Conservation (phyloP, 2,329 filamentous ascomycete genomes). For the Erysiphe neolycopersici region DNA sequence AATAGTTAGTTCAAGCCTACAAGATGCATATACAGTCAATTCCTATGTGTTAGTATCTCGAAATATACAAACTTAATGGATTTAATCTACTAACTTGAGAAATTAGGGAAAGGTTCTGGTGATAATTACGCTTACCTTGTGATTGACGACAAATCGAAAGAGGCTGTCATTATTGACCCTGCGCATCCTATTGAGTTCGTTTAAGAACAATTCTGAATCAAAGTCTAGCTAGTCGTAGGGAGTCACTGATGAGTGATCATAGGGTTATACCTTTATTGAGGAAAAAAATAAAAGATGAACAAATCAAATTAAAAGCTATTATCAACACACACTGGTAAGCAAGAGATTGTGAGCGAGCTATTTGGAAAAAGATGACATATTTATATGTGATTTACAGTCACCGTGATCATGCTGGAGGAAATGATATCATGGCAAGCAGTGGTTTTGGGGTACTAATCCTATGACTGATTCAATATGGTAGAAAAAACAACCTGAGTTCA, state of each 20-base stretch:
- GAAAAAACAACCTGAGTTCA: constrained; percentile 8
- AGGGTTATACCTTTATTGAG: constrained; percentile 41
- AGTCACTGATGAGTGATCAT: constrained; percentile 1
- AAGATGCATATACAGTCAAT: constrained; percentile 71
- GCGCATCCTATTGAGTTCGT: constrained; percentile 51
- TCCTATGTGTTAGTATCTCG: constrained; percentile 48
- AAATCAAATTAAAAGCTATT: constrained; percentile 65
- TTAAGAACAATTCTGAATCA: background rate
- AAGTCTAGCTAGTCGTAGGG: background rate
- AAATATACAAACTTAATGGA: background rate
- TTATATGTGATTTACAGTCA: constrained; percentile 29
- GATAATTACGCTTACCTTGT: constrained; percentile 76
- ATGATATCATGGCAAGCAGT: constrained; percentile 42
- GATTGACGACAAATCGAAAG: constrained; percentile 50
- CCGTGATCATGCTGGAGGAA: constrained; percentile 83
- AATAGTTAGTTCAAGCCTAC: background rate
- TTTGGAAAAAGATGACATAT: too few species aligned
- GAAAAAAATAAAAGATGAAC: constrained; percentile 39
- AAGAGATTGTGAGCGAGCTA: too few species aligned
- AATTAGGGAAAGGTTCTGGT: constrained; percentile 42
- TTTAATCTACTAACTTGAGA: constrained; percentile 2
- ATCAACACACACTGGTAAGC: constrained; percentile 92
- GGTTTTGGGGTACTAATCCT: background rate
- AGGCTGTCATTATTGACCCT: constrained; percentile 56
- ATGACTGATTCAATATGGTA: constrained; percentile 1